A percentile compares a stretch with the other conserved stretches of the same genome.
Conservation (phyloP, 148 eudicot species). For the Amaranthus hypochondriacus region DNA sequence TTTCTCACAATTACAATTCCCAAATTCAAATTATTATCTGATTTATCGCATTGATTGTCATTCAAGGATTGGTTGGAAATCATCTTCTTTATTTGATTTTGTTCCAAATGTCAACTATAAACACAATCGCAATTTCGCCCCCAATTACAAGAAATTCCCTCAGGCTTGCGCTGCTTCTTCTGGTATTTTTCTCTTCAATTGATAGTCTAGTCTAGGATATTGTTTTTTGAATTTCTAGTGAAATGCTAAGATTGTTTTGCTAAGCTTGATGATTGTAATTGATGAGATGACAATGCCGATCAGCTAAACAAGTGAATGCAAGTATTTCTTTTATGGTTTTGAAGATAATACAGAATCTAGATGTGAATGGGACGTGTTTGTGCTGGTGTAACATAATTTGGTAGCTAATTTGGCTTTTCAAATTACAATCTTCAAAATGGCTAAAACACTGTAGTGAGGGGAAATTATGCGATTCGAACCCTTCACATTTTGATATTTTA, state of each 20-base stretch:
- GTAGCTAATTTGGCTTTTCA: too few species aligned
- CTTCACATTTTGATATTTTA: too few species aligned
- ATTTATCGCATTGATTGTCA: conserved; percentile 33
- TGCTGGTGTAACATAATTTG: too few species aligned
- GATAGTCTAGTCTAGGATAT: neutral
- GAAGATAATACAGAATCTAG: neutral
- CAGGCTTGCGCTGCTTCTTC: conserved; percentile 35
- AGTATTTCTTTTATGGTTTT: neutral
- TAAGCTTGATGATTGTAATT: neutral
- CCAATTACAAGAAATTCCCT: conserved; percentile 19
- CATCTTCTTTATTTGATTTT: conserved; percentile 31
- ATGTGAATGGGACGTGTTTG: neutral
- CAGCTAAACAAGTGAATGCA: neutral
- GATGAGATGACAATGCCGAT: neutral
- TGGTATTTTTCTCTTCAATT: conserved; percentile 27
- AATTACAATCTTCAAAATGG: too few species aligned
- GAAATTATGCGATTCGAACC: too few species aligned
- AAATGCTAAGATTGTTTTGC: neutral
- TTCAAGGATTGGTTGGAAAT: conserved; percentile 47
- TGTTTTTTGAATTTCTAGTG: neutral
- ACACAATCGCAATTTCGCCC: neutral
- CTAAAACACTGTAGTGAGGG: too few species aligned
- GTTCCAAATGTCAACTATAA: conserved; percentile 10
- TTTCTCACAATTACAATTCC: too few species aligned
- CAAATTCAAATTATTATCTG: too few species aligned